Evolutionary conservation across 2,329 filamentous ascomycete genomes (phyloP), one percentile per base, ranked within the genome.

Genomic region (Onygena corvina): DNA sequence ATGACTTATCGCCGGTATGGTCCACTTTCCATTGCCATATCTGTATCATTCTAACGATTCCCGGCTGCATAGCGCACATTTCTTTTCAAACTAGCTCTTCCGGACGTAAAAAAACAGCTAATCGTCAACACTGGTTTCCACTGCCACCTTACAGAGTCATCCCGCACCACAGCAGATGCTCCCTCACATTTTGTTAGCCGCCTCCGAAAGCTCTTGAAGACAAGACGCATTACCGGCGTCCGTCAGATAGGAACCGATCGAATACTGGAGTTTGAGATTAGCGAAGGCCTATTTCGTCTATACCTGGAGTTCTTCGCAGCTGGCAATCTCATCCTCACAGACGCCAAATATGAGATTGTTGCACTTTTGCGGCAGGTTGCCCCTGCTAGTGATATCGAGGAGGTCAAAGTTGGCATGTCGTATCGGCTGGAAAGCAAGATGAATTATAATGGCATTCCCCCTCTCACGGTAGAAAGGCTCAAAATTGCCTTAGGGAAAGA

Each of bases 301-400:
- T 95, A 87, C 63, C 71, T 98, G 23, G 92, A 98, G 68, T 98
- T 98, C 70, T 98, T 94, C 63, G 90, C 92, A 1, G 85, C 86
- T 47, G 92, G 92, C 40, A 98, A 98, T 63, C 83, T 98, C 53
- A 86, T 98, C 53, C 74, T 98, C 48, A 94, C 92, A 2, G 88
- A 96, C 62, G 76, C 75, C 46, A 82, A 93, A 20, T 71, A 89
- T 47, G 92, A 83, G 54, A 89, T 96, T 49, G 65, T 96, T 30
- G 80, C 84, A 0, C 69, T 98, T 16, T 72, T 92, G 57, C 80
- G 92, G 49, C 82, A 84, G 54, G 90, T 96, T 1, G 72, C 79
- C 3, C 85, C 88, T 58, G 84, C 83, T 2, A 83, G 84, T 47
- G 84, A 84, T n/a, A 83, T 94, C 60, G 89, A 94, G 60, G 80